Evolutionary conservation across 2,329 filamentous ascomycete genomes (phyloP).

Genomic region (Rhytidhysteron rufulum): DNA sequence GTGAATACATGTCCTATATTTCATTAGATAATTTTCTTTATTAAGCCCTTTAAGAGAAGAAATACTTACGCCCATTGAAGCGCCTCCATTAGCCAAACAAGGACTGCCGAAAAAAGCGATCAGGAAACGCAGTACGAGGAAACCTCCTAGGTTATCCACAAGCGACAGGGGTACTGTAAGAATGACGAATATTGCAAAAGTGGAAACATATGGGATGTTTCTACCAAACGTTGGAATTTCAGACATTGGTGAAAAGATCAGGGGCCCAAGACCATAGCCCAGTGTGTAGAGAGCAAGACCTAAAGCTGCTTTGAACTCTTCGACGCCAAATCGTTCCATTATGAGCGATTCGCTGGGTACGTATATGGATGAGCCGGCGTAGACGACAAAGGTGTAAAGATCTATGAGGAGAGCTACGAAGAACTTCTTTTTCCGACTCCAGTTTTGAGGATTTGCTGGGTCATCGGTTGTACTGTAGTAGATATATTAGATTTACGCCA

Average conservation of each 20-base stretch:
- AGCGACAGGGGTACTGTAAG: conserved; percentile 47
- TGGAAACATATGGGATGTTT: conserved; percentile 48
- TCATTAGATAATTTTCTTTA: background rate
- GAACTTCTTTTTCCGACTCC: conserved; percentile 37
- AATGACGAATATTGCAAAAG: conserved; percentile 47
- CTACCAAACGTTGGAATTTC: conserved; percentile 51
- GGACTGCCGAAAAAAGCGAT: conserved; percentile 55
- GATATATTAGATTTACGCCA: too few relatives aligned
- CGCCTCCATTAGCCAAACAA: conserved; percentile 57
- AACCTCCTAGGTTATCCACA: conserved; percentile 50
- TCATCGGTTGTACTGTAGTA: conserved; percentile 13
- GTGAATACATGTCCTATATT: conserved; percentile 44
- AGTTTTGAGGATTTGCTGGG: conserved; percentile 40
- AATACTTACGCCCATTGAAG: conserved; percentile 33
- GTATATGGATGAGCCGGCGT: conserved; percentile 52
- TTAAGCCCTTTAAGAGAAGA: background rate
- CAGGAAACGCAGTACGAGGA: conserved; percentile 51
- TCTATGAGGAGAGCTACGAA: conserved; percentile 47
- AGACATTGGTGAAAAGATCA: conserved; percentile 42
- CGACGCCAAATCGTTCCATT: conserved; percentile 42
- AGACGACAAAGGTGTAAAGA: conserved; percentile 49
- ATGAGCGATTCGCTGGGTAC: conserved; percentile 42
- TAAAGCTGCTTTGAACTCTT: conserved; percentile 43
- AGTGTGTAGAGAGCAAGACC: conserved; percentile 49
- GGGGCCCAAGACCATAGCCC: conserved; percentile 43